These are phyloP conservation scores for Auriscalpium vulgare DNA, from an alignment of 768 basidiomycete species.

Conservation along the genomic window DNA sequence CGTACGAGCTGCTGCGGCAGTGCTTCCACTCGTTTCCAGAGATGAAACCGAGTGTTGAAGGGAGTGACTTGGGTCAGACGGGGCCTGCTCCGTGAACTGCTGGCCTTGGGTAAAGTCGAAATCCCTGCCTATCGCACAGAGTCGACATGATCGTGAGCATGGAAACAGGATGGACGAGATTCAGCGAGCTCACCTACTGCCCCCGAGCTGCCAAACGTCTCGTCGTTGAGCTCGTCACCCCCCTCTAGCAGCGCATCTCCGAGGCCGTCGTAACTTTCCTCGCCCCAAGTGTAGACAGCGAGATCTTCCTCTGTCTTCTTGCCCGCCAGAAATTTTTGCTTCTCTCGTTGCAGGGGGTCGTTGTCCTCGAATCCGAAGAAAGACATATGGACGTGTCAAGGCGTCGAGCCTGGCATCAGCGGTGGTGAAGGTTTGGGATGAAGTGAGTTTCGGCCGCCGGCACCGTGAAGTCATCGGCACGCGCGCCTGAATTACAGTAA, in stretches of 20 bases:
- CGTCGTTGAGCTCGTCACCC: constrained; percentile 90
- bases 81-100: constrained; percentile 20
- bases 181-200: constrained; percentile 57
- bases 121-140: constrained; percentile 58
- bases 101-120: constrained; percentile 71
- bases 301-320: constrained; percentile 63
- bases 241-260: constrained; percentile 84
- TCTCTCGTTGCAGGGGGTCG: constrained; percentile 53
- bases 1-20: constrained; percentile 20
- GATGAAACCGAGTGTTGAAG: too few species aligned
- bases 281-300: constrained; percentile 89
- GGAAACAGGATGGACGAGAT: not conserved
- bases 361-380: constrained; percentile 72
- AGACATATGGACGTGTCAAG: constrained; percentile 38
- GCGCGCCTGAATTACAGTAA: too few species aligned
- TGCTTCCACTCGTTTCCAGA: too few species aligned
- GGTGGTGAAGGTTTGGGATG: too few species aligned
- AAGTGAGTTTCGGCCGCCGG: too few species aligned
- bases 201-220: constrained; percentile 80
- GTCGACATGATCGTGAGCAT: not conserved
- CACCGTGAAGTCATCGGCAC: too few species aligned
- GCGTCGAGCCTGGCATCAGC: too few species aligned
- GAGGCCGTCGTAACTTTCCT: constrained; percentile 83
- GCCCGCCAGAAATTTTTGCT: constrained; percentile 42
- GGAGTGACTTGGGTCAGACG: not conserved